A percentile compares a stretch with the other conserved stretches of the same genome.
Evolutionary conservation across 495 filamentous ascomycete genomes (phyloP).

Genomic region (Jackrogersella minutella): DNA sequence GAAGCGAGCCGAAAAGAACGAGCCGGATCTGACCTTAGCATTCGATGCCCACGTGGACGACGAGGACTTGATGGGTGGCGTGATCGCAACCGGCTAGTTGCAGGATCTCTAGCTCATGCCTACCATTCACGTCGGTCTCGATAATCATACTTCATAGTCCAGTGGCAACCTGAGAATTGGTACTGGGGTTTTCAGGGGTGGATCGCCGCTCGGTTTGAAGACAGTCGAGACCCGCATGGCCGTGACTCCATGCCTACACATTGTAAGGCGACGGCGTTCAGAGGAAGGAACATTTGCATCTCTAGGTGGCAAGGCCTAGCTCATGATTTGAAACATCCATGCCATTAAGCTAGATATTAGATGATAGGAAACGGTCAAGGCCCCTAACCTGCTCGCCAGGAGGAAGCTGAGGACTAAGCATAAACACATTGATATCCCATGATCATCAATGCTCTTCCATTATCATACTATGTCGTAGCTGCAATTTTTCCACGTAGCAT

Average conservation of each 20-base stretch:
- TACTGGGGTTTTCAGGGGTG: background rate
- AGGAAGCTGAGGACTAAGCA: background rate
- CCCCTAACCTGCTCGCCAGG: background rate
- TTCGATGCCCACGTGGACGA: conserved; percentile 61
- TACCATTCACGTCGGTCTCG: background rate
- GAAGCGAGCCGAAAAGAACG: conserved; percentile 51
- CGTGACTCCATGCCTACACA: background rate
- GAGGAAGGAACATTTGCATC: conserved; percentile 15
- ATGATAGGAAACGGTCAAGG: conserved; percentile 10
- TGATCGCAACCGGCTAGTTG: conserved; percentile 38
- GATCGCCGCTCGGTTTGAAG: background rate
- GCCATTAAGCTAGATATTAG: conserved; percentile 13
- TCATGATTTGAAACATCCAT: background rate
- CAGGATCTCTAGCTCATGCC: no score
- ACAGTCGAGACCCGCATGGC: background rate
- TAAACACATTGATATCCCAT: conserved; percentile 28
- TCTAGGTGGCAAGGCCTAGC: conserved; percentile 3
- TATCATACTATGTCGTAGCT: conserved; percentile 21
- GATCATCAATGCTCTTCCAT: conserved; percentile 23
- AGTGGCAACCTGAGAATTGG: background rate
- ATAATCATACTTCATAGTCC: background rate
- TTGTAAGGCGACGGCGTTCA: conserved; percentile 29
- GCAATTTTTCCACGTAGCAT: conserved; percentile 29
- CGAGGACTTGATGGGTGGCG: conserved; percentile 73
- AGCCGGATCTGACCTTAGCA: conserved; percentile 39